Base-by-base conservation (phyloP, 1,284 basidiomycete species). In the Sporisorium reilianum region DNA sequence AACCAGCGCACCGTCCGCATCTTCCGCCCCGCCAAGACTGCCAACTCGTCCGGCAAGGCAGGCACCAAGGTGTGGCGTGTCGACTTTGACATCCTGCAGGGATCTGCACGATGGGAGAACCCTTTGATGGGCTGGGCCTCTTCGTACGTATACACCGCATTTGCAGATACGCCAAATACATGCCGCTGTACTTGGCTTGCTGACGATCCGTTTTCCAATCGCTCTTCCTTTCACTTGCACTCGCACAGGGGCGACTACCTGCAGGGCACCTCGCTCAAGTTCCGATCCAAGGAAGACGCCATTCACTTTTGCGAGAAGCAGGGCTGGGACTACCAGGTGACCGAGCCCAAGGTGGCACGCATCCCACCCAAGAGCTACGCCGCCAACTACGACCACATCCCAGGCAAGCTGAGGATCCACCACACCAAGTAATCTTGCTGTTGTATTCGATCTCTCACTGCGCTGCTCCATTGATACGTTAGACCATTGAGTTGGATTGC, bases 101-200 rank as follows among this genome's bases (percentile, higher is more conserved):
- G 95, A 45, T 91, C 89, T 34, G 95, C 93, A 14, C 89, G 96
- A 67, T 99, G 96, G 96, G 95, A 97, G 89, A 98, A 98, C 85
- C 94, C 94, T n/a, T 86, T 99, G 80, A 99, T 99, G 93, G 96
- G 96, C 60, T 99, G 90, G 89, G 95, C 95, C 0, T 77, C 72
- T 59, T 80, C 78, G 72, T 78, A 68, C 36, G 78, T 80, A 56
- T 26, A n/a, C 36, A 46, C 41, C 22, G 20, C 46, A n/a, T 2
- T 3, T 2, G 16, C 26, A 22, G 22, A 18, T 8, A 9, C 8
- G 30, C 20, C 38, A 18, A 26, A 22, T 5, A 1, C 11, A 34
- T 30, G 28, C 10, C n/a, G 14, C 18, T 11, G 26, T 28, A n/a
- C 26, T 28, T 10, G 9, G 10, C 9, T 34, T 20, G 41, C 50